Conservation (phyloP, 108 stramenopile species). For the Craspedostauros australis region DNA sequence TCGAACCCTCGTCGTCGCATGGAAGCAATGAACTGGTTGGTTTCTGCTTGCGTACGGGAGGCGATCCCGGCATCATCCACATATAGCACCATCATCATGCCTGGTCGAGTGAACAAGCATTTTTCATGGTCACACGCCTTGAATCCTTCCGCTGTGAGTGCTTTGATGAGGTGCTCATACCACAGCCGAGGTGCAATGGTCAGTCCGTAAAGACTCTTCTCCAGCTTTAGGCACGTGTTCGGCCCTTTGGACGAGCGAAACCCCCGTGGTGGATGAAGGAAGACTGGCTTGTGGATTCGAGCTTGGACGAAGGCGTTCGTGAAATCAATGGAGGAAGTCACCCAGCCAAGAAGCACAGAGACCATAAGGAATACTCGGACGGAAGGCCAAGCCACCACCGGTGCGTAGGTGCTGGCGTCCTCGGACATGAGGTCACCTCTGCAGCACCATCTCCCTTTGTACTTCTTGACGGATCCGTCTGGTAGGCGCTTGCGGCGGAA, state of each 20-base stretch:
- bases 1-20: constrained; percentile 4
- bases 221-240: constrained; percentile 16
- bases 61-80: constrained; percentile 22
- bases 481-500: constrained; percentile 35
- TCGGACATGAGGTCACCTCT: too few relatives aligned
- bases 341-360: constrained; percentile 2
- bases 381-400: constrained; percentile 51
- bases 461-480: constrained; percentile 30
- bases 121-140: background rate
- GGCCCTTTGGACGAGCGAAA: background rate
- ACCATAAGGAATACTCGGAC: constrained; percentile 13
- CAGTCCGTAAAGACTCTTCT: constrained; percentile 19
- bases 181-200: constrained; percentile 12
- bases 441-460: constrained; percentile 30
- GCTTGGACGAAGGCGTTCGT: constrained; percentile 29
- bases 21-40: background rate
- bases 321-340: constrained; percentile 11
- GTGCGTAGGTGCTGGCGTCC: constrained; percentile 29
- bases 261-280: constrained; percentile 7
- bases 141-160: constrained; percentile 1
- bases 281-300: constrained; percentile 1
- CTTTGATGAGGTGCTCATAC: constrained; percentile 2
- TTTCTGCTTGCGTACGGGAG: background rate
- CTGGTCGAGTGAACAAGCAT: constrained; percentile 9
- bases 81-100: constrained; percentile 14